A percentile compares a stretch with the other conserved stretches of the same genome.
Conservation (phyloP, 352 stramenopile genomes). For the Globisporangium parvum region DNA sequence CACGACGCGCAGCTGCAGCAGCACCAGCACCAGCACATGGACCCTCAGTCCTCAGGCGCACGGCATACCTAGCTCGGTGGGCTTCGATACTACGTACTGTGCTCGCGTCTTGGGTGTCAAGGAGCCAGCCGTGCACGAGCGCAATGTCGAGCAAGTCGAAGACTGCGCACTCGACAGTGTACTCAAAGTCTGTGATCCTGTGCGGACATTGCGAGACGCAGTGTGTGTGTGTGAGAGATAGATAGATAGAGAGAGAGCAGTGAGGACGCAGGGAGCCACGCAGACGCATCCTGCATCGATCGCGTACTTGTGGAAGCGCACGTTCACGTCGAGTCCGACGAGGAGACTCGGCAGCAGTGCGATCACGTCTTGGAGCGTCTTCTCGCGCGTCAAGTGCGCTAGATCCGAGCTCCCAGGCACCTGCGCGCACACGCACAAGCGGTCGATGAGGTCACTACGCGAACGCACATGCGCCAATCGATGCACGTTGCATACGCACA, state of each 20-base stretch:
- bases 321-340: conserved; percentile 97
- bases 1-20: conserved; percentile 57
- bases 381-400: conserved; percentile 64
- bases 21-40: too few relatives aligned
- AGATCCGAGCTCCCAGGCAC: conserved; percentile 44
- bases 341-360: conserved; percentile 91
- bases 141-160: conserved; percentile 96
- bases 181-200: conserved; percentile 93
- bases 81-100: conserved; percentile 35
- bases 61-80: too few relatives aligned
- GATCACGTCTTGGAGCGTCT: conserved; percentile 87
- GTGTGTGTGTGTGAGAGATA: too few relatives aligned
- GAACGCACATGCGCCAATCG: not conserved
- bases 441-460: not conserved
- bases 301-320: conserved; percentile 90
- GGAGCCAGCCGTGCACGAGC: conserved; percentile 97
- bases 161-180: conserved; percentile 90
- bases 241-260: not conserved
- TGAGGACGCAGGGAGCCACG: not conserved
- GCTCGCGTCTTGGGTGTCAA: conserved; percentile 88
- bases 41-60: too few relatives aligned
- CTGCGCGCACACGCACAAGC: conserved; percentile 11
- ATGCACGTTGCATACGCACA: conserved; percentile 19
- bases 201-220: too few relatives aligned
- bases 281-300: not conserved